phyloP scores from a whole-genome alignment of 2,329 filamentous ascomycete species.

The Trichoderma atrobrunneum region DNA sequence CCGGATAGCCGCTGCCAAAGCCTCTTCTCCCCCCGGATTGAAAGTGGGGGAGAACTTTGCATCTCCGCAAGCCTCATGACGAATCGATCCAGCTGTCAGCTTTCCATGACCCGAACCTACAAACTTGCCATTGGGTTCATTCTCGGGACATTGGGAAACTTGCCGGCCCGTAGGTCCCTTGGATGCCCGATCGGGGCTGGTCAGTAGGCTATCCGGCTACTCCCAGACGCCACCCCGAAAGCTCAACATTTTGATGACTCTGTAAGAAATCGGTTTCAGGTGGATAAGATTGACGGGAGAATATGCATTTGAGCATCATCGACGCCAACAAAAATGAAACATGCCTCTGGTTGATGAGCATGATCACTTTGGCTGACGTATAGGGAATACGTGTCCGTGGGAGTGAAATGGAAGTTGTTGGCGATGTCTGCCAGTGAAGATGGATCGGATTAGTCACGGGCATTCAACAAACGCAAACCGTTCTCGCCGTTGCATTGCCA shows the following conservation, averaged over 20 bases:
- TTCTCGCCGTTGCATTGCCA: neutral
- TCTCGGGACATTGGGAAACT: neutral
- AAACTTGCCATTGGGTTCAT: neutral
- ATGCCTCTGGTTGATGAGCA: neutral
- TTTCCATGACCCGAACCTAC: neutral
- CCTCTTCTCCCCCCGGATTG: neutral
- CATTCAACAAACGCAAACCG: neutral
- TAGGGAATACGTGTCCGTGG: neutral
- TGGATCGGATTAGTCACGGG: neutral
- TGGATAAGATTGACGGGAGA: neutral
- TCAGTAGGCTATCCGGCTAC: conserved; percentile 17
- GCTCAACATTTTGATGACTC: neutral
- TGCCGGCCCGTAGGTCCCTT: neutral
- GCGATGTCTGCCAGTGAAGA: neutral
- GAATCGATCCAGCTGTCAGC: neutral
- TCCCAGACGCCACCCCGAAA: neutral
- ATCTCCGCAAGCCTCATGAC: neutral
- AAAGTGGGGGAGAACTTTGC: neutral
- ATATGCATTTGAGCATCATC: neutral
- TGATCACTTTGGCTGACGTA: neutral
- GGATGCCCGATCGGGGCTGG: neutral
- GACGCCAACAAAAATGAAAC: neutral
- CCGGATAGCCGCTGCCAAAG: neutral
- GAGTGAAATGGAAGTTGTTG: neutral
- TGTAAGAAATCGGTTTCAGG: neutral